Percentiles rank a stretch among this genome's conserved stretches.
Conservation (phyloP, 2,329 filamentous ascomycete genomes). For the Nigrospora oryzae region DNA sequence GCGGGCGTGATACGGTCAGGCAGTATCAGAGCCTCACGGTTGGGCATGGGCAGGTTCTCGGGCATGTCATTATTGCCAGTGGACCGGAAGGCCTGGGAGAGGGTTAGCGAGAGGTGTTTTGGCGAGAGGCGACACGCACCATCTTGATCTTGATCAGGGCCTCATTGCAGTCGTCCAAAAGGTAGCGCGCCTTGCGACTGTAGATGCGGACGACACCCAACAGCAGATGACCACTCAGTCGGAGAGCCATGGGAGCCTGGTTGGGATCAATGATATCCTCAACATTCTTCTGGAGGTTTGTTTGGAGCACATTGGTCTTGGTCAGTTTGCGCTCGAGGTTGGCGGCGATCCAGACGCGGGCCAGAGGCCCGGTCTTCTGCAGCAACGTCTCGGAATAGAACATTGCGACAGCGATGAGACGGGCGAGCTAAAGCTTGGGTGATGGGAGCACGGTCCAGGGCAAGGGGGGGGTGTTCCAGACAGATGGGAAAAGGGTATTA, state of each 20-base stretch:
- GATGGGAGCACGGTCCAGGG: slow-evolving; percentile 7
- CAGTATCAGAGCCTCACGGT: slow-evolving; percentile 78
- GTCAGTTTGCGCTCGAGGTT: slow-evolving; percentile 98
- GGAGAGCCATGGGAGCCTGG: slow-evolving; percentile 89
- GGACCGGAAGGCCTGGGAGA: slow-evolving; percentile 75
- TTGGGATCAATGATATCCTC: slow-evolving; percentile 89
- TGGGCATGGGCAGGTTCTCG: slow-evolving; percentile 69
- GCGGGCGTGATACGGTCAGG: slow-evolving; percentile 90
- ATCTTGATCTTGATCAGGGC: slow-evolving; percentile 97
- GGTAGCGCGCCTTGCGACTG: slow-evolving; percentile 90
- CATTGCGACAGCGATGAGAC: slow-evolving; percentile 50
- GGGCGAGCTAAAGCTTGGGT: slow-evolving; percentile 9
- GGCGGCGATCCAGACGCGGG: slow-evolving; percentile 95
- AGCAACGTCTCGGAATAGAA: slow-evolving; percentile 96
- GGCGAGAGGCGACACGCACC: slow-evolving; percentile 43
- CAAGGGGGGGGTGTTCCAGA: neutral
- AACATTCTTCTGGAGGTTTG: slow-evolving; percentile 90
- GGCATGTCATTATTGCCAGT: slow-evolving; percentile 93
- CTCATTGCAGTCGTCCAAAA: slow-evolving; percentile 96
- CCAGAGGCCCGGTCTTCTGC: slow-evolving; percentile 93
- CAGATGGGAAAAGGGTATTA: neutral
- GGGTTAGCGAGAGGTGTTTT: slow-evolving; percentile 20
- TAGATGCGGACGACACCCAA: slow-evolving; percentile 97
- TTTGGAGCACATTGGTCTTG: slow-evolving; percentile 91
- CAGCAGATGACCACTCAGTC: slow-evolving; percentile 86